These are phyloP conservation scores for Mrakia blollopis DNA, from an alignment of 768 basidiomycete species.

Conservation along the genomic window DNA sequence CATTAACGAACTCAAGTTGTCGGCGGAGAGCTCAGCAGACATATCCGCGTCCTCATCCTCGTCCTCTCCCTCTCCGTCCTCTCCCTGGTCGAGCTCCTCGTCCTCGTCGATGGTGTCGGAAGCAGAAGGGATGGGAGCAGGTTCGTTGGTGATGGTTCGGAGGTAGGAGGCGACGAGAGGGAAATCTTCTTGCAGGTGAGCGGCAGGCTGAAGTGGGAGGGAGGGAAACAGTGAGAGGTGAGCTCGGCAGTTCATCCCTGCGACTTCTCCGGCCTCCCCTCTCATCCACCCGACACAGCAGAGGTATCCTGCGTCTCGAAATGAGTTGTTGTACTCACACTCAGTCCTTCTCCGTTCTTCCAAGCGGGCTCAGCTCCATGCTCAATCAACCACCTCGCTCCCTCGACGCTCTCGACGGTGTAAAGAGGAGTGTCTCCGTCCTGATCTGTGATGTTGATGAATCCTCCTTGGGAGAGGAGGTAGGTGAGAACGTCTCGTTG, in stretches of 20 bases:
- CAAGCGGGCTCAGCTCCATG: slow-evolving; percentile 64
- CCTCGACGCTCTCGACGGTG: slow-evolving; percentile 75
- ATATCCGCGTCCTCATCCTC: slow-evolving; percentile 12
- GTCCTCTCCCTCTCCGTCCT: neutral
- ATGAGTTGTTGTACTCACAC: slow-evolving; percentile 53
- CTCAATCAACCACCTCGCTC: slow-evolving; percentile 70
- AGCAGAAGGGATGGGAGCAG: slow-evolving; percentile 5
- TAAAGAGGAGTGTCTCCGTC: slow-evolving; percentile 91
- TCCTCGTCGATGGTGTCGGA: slow-evolving; percentile 2
- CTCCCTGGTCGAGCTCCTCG: neutral
- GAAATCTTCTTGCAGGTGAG: slow-evolving; percentile 66
- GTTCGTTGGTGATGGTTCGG: slow-evolving; percentile 13
- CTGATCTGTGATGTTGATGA: slow-evolving; percentile 76
- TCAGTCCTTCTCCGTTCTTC: slow-evolving; percentile 66
- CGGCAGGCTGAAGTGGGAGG: slow-evolving; percentile 54
- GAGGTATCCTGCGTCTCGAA: too few relatives aligned
- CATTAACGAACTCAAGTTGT: slow-evolving; percentile 24
- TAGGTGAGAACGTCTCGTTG: slow-evolving; percentile 71
- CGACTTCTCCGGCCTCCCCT: slow-evolving; percentile 9
- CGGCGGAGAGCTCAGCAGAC: slow-evolving; percentile 16
- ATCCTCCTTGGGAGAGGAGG: slow-evolving; percentile 74
- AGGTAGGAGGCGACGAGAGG: slow-evolving; percentile 62
- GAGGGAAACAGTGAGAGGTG: slow-evolving; percentile 35
- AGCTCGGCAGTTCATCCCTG: slow-evolving; percentile 40
- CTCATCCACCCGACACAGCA: neutral